phyloP scores from a whole-genome alignment of 805 yeast genomes.

The Kodamaea hsintzibuensis region DNA sequence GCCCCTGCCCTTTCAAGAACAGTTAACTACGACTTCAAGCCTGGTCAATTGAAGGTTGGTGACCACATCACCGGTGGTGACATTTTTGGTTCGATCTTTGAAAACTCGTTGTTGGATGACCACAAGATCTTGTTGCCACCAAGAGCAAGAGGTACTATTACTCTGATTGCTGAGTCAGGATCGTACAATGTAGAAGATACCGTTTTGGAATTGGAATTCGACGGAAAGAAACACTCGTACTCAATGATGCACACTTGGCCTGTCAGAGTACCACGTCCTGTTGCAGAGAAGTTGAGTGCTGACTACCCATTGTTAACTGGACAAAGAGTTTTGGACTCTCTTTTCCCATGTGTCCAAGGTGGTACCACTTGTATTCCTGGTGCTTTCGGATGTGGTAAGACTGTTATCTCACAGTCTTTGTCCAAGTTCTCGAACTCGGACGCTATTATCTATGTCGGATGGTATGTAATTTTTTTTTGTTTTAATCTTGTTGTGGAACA shows the following conservation, averaged over 20 bases:
- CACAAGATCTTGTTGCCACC: slow-evolving; percentile 97
- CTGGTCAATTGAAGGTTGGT: slow-evolving; percentile 78
- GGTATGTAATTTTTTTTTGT: no score
- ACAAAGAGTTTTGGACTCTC: slow-evolving; percentile 96
- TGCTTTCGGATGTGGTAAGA: slow-evolving; percentile 99
- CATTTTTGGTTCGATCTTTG: slow-evolving; percentile 89
- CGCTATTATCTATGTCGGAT: slow-evolving; percentile 89
- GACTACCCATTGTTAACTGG: slow-evolving; percentile 96
- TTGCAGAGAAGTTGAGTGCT: slow-evolving; percentile 89
- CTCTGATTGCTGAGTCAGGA: slow-evolving; percentile 86
- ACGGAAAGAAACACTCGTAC: slow-evolving; percentile 77
- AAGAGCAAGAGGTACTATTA: slow-evolving; percentile 96
- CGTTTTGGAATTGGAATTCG: slow-evolving; percentile 90
- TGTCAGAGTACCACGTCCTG: slow-evolving; percentile 99
- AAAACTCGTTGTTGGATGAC: slow-evolving; percentile 87
- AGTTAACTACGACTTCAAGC: slow-evolving; percentile 81
- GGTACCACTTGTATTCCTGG: slow-evolving; percentile 99
- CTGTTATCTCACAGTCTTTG: slow-evolving; percentile 95
- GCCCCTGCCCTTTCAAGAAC: slow-evolving; percentile 92
- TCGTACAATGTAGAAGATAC: slow-evolving; percentile 89
- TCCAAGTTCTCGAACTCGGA: slow-evolving; percentile 98
- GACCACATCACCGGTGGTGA: slow-evolving; percentile 99
- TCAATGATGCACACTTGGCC: slow-evolving; percentile 99
- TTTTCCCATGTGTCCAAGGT: slow-evolving; percentile 99
- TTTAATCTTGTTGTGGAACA: no score